Evolutionary conservation across 495 filamentous ascomycete species (phyloP).

Genomic region (Penicillium parvum): DNA sequence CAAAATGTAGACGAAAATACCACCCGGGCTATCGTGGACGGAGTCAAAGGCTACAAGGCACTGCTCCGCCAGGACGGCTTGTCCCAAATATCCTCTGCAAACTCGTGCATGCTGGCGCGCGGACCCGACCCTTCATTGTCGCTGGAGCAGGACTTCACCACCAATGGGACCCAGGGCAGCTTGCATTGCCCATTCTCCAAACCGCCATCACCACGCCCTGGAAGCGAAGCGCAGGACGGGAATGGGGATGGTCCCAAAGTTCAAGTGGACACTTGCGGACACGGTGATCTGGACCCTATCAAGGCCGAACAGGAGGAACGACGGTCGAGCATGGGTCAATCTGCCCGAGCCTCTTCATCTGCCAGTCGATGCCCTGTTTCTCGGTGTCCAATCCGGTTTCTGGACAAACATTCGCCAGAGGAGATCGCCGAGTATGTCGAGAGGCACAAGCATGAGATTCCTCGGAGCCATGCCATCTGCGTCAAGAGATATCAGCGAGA

Average conservation of each 20-base stretch:
- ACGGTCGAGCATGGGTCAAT: slow-evolving; percentile 35
- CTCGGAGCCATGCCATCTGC: slow-evolving; percentile 85
- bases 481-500: slow-evolving; percentile 82
- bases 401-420: slow-evolving; percentile 85
- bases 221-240: slow-evolving; percentile 25
- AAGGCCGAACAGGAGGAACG: slow-evolving; percentile 40
- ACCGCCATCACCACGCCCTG: slow-evolving; percentile 23
- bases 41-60: slow-evolving; percentile 39
- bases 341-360: slow-evolving; percentile 45
- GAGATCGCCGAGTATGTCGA: slow-evolving; percentile 88
- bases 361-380: slow-evolving; percentile 76
- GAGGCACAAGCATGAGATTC: slow-evolving; percentile 87
- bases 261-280: slow-evolving; percentile 32
- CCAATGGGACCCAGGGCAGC: slow-evolving; percentile 39
- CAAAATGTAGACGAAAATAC: slow-evolving; percentile 43
- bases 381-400: slow-evolving; percentile 82
- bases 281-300: slow-evolving; percentile 42
- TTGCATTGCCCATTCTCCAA: slow-evolving; percentile 46
- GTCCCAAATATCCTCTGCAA: slow-evolving; percentile 24
- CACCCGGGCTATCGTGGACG: slow-evolving; percentile 35
- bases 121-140: slow-evolving; percentile 30
- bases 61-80: slow-evolving; percentile 27
- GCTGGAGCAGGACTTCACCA: slow-evolving; percentile 46
- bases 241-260: slow-evolving; percentile 25
- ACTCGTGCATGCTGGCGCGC: slow-evolving; percentile 37